Evolutionary conservation across 345 rosid species (phyloP).

Genomic region (rapeseed (Brassica napus)): Da-Ae NC_063445.1:51247501-51248000

Average conservation of each 20-base stretch:
- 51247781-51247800: background rate
- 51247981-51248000: background rate
- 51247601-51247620: background rate
- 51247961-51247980: conserved; percentile 61
- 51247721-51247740: background rate
- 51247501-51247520: background rate
- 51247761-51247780: background rate
- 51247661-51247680: conserved; percentile 27
- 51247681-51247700: conserved; percentile 3
- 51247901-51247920: conserved; percentile 43
- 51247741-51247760: background rate
- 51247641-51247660: background rate
- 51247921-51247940: conserved; percentile 46
- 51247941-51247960: conserved; percentile 51
- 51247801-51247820: background rate
- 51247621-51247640: background rate
- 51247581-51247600: background rate
- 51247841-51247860: conserved; percentile 23
- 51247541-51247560: conserved; percentile 6
- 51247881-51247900: conserved; percentile 40
- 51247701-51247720: background rate
- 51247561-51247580: background rate
- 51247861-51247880: conserved; percentile 31
- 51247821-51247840: background rate
- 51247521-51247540: background rate